Evolutionary conservation across 2,329 filamentous ascomycete species (phyloP).

Genomic region (Pseudovirgaria hyperparasitica): DNA sequence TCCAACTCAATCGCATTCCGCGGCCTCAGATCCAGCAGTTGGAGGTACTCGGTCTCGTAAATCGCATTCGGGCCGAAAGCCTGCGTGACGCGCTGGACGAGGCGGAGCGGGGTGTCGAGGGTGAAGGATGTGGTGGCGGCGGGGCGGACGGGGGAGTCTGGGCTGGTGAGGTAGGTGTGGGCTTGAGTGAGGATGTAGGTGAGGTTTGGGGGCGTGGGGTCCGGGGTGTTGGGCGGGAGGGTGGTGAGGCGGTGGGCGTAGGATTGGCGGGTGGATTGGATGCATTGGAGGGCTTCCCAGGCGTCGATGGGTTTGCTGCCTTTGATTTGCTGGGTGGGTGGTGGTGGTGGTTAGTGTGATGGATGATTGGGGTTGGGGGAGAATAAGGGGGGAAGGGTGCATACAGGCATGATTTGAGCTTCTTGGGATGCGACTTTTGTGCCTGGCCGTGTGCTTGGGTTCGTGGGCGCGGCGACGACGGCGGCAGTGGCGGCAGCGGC

Average conservation of each 20-base stretch:
- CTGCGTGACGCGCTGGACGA: constrained; percentile 17
- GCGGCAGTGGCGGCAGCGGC: too few relatives aligned
- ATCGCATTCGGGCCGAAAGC: constrained; percentile 13
- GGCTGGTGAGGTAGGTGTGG: constrained; percentile 33
- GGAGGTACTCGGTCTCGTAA: constrained; percentile 26
- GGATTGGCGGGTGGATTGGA: neutral
- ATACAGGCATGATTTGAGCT: too few relatives aligned
- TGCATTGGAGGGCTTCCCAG: too few relatives aligned
- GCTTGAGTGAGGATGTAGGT: constrained; percentile 18
- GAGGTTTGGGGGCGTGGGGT: neutral
- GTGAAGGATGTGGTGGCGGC: constrained; percentile 10
- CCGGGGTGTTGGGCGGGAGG: constrained; percentile 1
- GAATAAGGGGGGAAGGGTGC: too few relatives aligned
- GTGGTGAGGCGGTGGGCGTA: constrained; percentile 1
- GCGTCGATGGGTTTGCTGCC: too few relatives aligned
- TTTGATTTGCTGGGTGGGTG: too few relatives aligned
- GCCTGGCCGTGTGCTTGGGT: too few relatives aligned
- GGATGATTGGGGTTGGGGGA: too few relatives aligned
- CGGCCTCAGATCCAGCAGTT: constrained; percentile 23
- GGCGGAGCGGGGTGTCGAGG: constrained; percentile 17
- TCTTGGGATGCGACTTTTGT: too few relatives aligned
- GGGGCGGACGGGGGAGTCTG: constrained; percentile 11
- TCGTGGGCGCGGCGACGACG: too few relatives aligned
- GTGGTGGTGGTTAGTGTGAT: too few relatives aligned
- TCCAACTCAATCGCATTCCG: constrained; percentile 18